Percentiles rank a stretch among this genome's conserved stretches.
These are phyloP conservation scores for Chaetomium fimeti DNA, from an alignment of 495 filamentous ascomycete species.

Conservation along the genomic window DNA sequence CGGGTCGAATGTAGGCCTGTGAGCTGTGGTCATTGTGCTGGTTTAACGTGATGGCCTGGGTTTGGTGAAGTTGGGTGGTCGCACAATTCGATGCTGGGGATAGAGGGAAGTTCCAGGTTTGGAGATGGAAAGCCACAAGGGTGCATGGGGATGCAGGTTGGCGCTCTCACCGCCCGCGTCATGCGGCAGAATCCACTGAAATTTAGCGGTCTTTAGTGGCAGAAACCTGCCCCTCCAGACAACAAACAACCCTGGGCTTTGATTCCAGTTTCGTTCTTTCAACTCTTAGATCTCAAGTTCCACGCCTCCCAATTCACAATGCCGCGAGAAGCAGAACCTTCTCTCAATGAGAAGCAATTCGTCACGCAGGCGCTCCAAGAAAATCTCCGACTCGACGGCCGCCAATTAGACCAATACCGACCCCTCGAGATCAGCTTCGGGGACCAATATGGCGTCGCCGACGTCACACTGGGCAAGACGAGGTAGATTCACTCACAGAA, in stretches of 20 bases:
- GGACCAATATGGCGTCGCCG: conserved; percentile 85
- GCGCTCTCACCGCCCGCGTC: conserved; percentile 12
- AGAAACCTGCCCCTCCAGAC: conserved; percentile 31
- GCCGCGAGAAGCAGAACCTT: conserved; percentile 86
- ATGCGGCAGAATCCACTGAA: conserved; percentile 20
- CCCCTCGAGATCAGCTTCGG: conserved; percentile 76
- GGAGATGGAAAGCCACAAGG: conserved; percentile 18
- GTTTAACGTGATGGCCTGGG: not conserved
- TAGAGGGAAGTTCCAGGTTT: not conserved
- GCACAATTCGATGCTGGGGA: not conserved
- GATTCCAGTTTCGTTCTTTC: conserved; percentile 18
- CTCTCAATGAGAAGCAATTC: conserved; percentile 75
- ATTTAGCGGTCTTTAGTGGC: conserved; percentile 34
- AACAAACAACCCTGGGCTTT: conserved; percentile 1
- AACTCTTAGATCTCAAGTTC: conserved; percentile 18
- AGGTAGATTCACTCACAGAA: conserved; percentile 53
- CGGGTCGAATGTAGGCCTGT: conserved; percentile 92
- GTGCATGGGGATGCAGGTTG: conserved; percentile 13
- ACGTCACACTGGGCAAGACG: conserved; percentile 87
- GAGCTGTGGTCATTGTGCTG: conserved; percentile 68
- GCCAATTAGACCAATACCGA: conserved; percentile 73
- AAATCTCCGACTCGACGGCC: conserved; percentile 77
- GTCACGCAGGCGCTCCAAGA: conserved; percentile 72
- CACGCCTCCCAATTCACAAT: conserved; percentile 46
- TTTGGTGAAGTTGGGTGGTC: not conserved